These are phyloP conservation scores for Salvia sclarea DNA, from an alignment of 305 asterid species.

Conservation along the genomic window DNA sequence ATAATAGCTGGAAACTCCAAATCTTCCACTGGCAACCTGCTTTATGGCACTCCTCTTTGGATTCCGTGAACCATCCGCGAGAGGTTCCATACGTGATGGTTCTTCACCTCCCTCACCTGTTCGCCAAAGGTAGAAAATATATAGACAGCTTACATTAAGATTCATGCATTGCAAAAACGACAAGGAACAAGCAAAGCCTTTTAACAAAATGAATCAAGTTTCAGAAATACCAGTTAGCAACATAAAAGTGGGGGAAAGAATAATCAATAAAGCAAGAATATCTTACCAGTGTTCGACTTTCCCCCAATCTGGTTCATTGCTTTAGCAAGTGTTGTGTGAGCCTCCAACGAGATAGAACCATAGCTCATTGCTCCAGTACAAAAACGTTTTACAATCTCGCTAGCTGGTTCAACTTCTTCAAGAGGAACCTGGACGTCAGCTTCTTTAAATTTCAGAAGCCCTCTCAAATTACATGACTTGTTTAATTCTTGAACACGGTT, in stretches of 20 bases:
- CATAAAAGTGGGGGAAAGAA: background rate
- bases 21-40: constrained; percentile 99
- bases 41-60: constrained; percentile 95
- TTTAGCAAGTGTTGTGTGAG: constrained; percentile 89
- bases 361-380: constrained; percentile 99
- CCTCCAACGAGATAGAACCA: constrained; percentile 96
- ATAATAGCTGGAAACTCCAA: constrained; percentile 97
- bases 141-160: constrained; percentile 9
- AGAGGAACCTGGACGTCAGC: constrained; percentile 59
- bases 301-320: constrained; percentile 98
- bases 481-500: constrained; percentile 83
- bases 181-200: background rate
- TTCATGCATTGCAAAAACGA: background rate
- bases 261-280: background rate
- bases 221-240: background rate
- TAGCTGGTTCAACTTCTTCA: constrained; percentile 91
- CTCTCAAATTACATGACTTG: constrained; percentile 88
- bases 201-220: background rate
- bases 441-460: constrained; percentile 90
- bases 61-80: constrained; percentile 83
- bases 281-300: constrained; percentile 90
- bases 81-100: constrained; percentile 97
- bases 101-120: constrained; percentile 99
- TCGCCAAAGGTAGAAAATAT: background rate
- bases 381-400: constrained; percentile 93